Evolutionary conservation across 257 asterid genomes (phyloP).

Genomic region (Catharanthus roseus): DNA sequence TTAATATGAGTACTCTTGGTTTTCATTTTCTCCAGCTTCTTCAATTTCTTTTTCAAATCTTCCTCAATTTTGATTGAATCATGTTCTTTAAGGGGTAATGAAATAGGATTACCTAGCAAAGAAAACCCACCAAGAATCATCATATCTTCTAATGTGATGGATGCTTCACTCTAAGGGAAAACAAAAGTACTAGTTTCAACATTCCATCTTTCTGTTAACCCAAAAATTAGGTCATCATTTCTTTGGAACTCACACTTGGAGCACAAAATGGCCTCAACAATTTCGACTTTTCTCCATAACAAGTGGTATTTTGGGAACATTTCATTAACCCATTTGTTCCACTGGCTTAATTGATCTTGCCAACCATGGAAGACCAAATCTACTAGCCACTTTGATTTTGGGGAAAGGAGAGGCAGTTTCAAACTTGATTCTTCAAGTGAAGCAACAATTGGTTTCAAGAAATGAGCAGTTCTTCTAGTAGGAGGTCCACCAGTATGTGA

Average conservation of each 20-base stretch:
- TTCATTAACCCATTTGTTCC: slow-evolving; percentile 29
- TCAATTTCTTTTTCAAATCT: slow-evolving; percentile 1
- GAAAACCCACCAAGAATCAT: slow-evolving; percentile 37
- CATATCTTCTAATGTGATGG: slow-evolving; percentile 37
- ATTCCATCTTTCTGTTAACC: slow-evolving; percentile 37
- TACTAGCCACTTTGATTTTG: slow-evolving; percentile 28
- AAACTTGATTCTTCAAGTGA: slow-evolving; percentile 17
- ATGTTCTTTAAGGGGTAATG: slow-evolving; percentile 4
- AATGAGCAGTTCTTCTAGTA: slow-evolving; percentile 20
- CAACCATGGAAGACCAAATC: slow-evolving; percentile 28
- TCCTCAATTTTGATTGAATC: slow-evolving; percentile 1
- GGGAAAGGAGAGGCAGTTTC: slow-evolving; percentile 30
- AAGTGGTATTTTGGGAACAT: slow-evolving; percentile 17
- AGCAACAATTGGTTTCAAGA: slow-evolving; percentile 17
- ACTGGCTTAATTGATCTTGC: slow-evolving; percentile 14
- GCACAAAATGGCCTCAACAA: slow-evolving; percentile 26
- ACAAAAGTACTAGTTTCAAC: slow-evolving; percentile 33
- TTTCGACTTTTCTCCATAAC: slow-evolving; percentile 30
- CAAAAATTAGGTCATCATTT: slow-evolving; percentile 23
- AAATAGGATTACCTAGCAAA: slow-evolving; percentile 25
- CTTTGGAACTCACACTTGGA: slow-evolving; percentile 11
- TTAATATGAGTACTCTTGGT: not conserved
- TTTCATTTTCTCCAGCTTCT: not conserved
- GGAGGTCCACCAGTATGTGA: slow-evolving; percentile 19
- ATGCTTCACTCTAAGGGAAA: slow-evolving; percentile 48